Base-by-base conservation (phyloP, 495 filamentous ascomycete species). In the Aspergillus haitiensis region DNA sequence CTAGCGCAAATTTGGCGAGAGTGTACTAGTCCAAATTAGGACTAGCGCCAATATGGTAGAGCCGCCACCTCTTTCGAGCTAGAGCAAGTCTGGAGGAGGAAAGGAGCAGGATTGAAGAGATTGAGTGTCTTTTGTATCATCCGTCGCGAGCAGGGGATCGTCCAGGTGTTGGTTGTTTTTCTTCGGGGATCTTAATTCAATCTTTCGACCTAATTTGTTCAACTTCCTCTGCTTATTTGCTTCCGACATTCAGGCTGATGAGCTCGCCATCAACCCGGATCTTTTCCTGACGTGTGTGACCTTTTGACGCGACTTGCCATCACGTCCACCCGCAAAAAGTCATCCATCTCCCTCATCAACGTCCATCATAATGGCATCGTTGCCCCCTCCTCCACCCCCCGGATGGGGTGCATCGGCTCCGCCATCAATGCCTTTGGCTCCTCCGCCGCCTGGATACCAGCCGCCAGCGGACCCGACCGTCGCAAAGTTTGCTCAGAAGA, bases 401-500 rank as follows among this genome's bases (percentile, higher is more conserved):
- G 89, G 88, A 68, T 87, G 85, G 84, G 77, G 77, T 58, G 86
- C 87, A 60, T 81, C 84, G 44, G 87, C 88, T 61, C 88, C 90
- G 59, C 87, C 89, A 31, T 87, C 91, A 7, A 86, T 90, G 68
- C 82, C 85, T 52, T 78, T 87, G 64, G 88, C 89, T 52, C 92
- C 92, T 58, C 93, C 94, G 51, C 93, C 94, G 18, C 93, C 93
- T 35, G 92, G 92, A 42, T 95, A 92, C 71, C 84, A 87, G 52
- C 92, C 93, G 18, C 86, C 89, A 27, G 83, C 86, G 62, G 90
- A 98, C 69, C 88, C 92, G 46, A 90, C 91, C 62, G 83, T 90
- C 72, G 92, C 91, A 46, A 99, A 98, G 77, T 96, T 97, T 71
- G 89, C 91, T 55, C 88, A 95, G 76, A 99, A 98, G 82, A 98